A percentile compares a stretch with the other conserved stretches of the same genome.
phyloP scores from a whole-genome alignment of 192 early-diverging fungal species.

The Lobosporangium transversale region DNA sequence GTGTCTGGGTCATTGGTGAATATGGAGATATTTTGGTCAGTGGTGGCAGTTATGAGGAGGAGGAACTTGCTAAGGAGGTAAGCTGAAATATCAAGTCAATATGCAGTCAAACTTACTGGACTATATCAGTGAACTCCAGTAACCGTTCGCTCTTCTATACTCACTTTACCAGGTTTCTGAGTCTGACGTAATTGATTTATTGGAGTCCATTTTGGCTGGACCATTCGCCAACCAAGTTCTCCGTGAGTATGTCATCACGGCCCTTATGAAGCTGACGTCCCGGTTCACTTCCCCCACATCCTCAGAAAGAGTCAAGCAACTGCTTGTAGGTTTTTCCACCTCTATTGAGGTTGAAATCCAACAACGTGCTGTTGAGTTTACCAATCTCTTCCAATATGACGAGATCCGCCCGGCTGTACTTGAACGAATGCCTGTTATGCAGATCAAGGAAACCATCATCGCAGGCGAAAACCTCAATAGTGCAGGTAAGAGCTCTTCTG shows the following conservation, averaged over 20 bases:
- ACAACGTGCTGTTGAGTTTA: conserved; percentile 93
- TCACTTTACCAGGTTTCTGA: conserved; percentile 66
- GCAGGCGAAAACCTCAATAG: conserved; percentile 45
- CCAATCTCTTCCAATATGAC: conserved; percentile 80
- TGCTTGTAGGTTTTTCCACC: conserved; percentile 69
- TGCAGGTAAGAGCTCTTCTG: conserved; percentile 6
- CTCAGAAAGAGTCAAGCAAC: conserved; percentile 61
- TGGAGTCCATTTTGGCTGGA: conserved; percentile 81
- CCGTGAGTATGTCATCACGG: conserved; percentile 87
- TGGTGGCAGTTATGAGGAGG: conserved; percentile 75
- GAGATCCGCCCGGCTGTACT: conserved; percentile 80
- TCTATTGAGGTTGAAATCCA: conserved; percentile 94
- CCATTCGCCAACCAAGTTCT: conserved; percentile 82
- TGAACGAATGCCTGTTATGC: conserved; percentile 93
- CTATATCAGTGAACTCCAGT: neutral
- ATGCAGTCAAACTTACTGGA: neutral
- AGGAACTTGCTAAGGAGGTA: conserved; percentile 67
- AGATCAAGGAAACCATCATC: conserved; percentile 60
- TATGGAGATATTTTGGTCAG: conserved; percentile 91
- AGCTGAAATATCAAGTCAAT: neutral
- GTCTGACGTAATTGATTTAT: conserved; percentile 74
- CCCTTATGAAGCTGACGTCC: conserved; percentile 88
- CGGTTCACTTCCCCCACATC: conserved; percentile 71
- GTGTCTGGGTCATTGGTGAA: conserved; percentile 96
- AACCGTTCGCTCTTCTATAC: neutral